These are phyloP conservation scores for Chlamydomonas sphaeroides DNA, from an alignment of 139 green algal species.

Conservation along the genomic window DNA sequence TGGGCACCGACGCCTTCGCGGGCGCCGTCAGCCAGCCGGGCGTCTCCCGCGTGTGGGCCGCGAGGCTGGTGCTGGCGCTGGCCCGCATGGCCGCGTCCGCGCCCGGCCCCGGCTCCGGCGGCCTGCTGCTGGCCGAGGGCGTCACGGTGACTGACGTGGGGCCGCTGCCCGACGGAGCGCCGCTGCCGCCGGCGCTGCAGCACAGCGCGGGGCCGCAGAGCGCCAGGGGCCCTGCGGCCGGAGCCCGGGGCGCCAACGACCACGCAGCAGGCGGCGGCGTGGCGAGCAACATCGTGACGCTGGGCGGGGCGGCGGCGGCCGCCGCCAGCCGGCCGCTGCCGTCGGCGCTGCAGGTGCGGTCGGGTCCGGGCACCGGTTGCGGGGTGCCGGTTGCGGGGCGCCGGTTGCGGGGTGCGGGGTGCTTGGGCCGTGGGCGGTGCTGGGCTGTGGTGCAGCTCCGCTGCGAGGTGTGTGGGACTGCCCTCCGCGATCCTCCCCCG, in stretches of 20 bases:
- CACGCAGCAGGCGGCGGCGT: background rate
- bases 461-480: too few relatives aligned
- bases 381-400: too few relatives aligned
- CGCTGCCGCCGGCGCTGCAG: background rate
- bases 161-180: background rate
- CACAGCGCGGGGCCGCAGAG: background rate
- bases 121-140: conserved; percentile 9
- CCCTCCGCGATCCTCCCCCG: too few relatives aligned
- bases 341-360: too few relatives aligned
- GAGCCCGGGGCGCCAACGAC: background rate
- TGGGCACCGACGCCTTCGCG: conserved; percentile 14
- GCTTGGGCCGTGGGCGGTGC: too few relatives aligned
- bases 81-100: conserved; percentile 20
- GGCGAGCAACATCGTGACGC: conserved; percentile 25
- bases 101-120: background rate
- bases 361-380: too few relatives aligned
- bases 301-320: background rate
- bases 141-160: background rate
- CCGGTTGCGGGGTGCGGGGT: too few relatives aligned
- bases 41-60: conserved; percentile 35
- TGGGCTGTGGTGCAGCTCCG: too few relatives aligned
- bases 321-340: too few relatives aligned
- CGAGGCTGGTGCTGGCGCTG: conserved; percentile 32
- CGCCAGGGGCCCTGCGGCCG: background rate
- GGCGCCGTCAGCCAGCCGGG: conserved; percentile 29